Evolutionary conservation across 345 rosid species (phyloP).

Genomic region (Salix purpurea): DNA sequence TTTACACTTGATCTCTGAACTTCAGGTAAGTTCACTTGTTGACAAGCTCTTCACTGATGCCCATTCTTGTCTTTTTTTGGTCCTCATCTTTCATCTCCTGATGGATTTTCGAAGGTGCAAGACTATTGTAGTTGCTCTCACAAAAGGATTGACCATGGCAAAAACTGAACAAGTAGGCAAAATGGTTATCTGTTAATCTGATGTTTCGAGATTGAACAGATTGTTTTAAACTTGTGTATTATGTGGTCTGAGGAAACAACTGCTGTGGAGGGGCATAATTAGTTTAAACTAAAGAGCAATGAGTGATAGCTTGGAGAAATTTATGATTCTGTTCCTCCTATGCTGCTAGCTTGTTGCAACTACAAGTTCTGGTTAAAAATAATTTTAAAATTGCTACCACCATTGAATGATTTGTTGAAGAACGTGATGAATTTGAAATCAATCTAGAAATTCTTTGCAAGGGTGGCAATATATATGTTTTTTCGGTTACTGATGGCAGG

Average conservation of each 20-base stretch:
- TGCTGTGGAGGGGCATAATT: too few relatives aligned
- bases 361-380: not conserved
- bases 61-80: conserved; percentile 19
- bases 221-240: too few relatives aligned
- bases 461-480: not conserved
- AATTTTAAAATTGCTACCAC: not conserved
- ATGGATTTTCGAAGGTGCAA: not conserved
- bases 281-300: too few relatives aligned
- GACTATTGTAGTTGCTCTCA: not conserved
- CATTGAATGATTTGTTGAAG: not conserved
- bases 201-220: not conserved
- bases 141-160: not conserved
- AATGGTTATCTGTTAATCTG: not conserved
- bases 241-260: too few relatives aligned
- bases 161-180: too few relatives aligned
- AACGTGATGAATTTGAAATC: not conserved
- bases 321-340: not conserved
- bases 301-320: not conserved
- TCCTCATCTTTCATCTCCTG: not conserved
- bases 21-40: conserved; percentile 47
- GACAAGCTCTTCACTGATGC: conserved; percentile 40
- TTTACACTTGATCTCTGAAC: conserved; percentile 74
- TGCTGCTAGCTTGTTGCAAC: not conserved
- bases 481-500: too few relatives aligned
- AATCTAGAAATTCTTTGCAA: not conserved